Evolutionary conservation across 495 filamentous ascomycete species (phyloP).

Genomic region (Neurospora sp.): DNA sequence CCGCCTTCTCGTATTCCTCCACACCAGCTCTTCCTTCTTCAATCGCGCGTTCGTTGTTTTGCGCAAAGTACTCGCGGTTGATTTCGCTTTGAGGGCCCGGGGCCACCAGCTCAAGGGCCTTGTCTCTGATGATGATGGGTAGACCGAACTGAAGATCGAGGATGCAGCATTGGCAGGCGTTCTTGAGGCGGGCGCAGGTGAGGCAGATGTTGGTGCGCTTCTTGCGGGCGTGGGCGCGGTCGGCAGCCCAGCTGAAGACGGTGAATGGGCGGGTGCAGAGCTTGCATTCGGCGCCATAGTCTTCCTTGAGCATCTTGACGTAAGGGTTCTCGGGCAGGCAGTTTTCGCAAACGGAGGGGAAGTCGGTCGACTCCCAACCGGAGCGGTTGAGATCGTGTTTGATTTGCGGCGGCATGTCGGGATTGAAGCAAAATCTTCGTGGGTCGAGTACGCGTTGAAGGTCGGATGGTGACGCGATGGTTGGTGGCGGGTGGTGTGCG

Average conservation of each 20-base stretch:
- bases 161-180: conserved; percentile 99
- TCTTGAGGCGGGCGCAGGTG: conserved; percentile 90
- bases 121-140: conserved; percentile 87
- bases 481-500: background rate
- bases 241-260: conserved; percentile 84
- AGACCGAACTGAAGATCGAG: conserved; percentile 91
- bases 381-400: conserved; percentile 96
- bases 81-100: conserved; percentile 83
- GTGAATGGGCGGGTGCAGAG: conserved; percentile 93
- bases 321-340: conserved; percentile 96
- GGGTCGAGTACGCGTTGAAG: background rate
- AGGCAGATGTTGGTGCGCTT: conserved; percentile 87
- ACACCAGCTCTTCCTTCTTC: conserved; percentile 73
- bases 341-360: conserved; percentile 54
- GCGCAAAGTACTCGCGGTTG: conserved; percentile 94
- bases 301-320: conserved; percentile 97
- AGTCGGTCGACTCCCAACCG: conserved; percentile 89
- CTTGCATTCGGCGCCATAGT: conserved; percentile 74
- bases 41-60: conserved; percentile 90
- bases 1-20: conserved; percentile 89
- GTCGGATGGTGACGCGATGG: background rate
- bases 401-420: conserved; percentile 49
- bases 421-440: background rate
- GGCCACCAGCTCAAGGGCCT: conserved; percentile 94
- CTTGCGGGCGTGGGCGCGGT: conserved; percentile 74